Base-by-base conservation (phyloP, 2,329 filamentous ascomycete species). In the Monosporascus sp. region DNA sequence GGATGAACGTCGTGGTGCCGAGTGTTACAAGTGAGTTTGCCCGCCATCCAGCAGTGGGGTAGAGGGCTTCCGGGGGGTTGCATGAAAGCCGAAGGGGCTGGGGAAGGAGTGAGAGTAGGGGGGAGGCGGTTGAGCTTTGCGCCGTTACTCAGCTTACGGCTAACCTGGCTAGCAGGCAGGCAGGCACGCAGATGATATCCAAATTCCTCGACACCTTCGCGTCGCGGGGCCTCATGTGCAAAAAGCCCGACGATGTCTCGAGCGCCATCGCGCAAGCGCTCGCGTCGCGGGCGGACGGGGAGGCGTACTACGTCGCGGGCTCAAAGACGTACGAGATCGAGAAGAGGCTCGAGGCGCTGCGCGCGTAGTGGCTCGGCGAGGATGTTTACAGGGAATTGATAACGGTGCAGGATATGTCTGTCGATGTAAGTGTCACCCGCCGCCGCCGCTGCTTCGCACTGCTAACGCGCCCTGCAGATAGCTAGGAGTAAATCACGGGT, bases 321-420 rank as follows among this genome's bases (percentile, higher is more conserved):
- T 20, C 20, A 11, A 27, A 24, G 37, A 37, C 46, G 7, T 52
- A 52, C 26, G 51, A 52, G 51, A 48, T 52, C 26, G 51, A 52
- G 44, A 52, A 52, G 45, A 20, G 24, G 8, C 16, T 49, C 9
- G 24, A 38, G n/a, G 14, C 16, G 7, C 31, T 49, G 11, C 48
- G 48, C n/a, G 24, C 45, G 7, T 14, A 37, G 2, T 52, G 51
- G 45, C 46, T 52, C 7, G 51, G 51, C 3, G 16, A 22, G 9
- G 4, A 19, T 5, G 3, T 49, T 14, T 48, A 52, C n/a, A 37
- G 35, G 3, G 51, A 49, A 1, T 16, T 41, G 11, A 16, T 38
- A 14, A 26, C 19, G 31, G 24, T 26, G 16, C 31, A 49, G 20
- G n/a, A 41, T 3, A 46, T 31, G 6, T 40, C 49, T 9, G 45